A percentile compares a stretch with the other conserved stretches of the same genome.
phyloP scores from a whole-genome alignment of 176 grass and related monocot species.

The Thinopyrum elongatum region DNA sequence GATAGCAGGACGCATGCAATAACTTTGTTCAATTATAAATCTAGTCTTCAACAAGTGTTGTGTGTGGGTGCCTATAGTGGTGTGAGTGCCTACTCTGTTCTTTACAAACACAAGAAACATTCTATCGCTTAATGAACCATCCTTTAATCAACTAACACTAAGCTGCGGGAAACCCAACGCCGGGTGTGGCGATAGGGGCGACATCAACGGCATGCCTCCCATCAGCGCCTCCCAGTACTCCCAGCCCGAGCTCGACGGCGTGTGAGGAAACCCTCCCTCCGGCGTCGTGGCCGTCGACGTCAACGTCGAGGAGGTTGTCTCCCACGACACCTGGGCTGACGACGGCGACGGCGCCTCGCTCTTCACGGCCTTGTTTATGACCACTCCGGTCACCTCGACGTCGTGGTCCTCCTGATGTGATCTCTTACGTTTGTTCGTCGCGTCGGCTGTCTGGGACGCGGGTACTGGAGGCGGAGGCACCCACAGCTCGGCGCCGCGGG shows the following conservation, averaged over 20 bases:
- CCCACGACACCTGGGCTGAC: not conserved
- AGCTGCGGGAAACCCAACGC: conserved; percentile 40
- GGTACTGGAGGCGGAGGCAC: not conserved
- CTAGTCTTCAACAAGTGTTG: no score
- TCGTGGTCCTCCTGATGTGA: not conserved
- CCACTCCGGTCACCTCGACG: conserved; percentile 31
- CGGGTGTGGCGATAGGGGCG: conserved; percentile 48
- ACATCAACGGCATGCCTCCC: conserved; percentile 37
- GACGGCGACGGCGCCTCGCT: not conserved
- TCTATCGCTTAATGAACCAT: not conserved
- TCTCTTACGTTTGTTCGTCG: conserved; percentile 35
- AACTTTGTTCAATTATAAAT: no score
- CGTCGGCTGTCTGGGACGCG: not conserved
- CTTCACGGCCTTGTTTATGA: conserved; percentile 37
- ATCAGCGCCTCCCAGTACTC: conserved; percentile 47
- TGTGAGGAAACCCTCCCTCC: conserved; percentile 9
- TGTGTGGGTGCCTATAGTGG: not conserved
- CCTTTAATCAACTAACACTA: conserved; percentile 23
- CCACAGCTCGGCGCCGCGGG: conserved; percentile 28
- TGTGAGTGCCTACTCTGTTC: not conserved
- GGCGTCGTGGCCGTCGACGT: not conserved
- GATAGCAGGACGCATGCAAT: no score
- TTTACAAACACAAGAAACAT: not conserved
- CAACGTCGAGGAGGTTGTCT: conserved; percentile 22
- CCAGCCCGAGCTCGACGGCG: conserved; percentile 40